phyloP scores from a whole-genome alignment of 768 basidiomycete species.

The Kwoniella mangroviensis region DNA sequence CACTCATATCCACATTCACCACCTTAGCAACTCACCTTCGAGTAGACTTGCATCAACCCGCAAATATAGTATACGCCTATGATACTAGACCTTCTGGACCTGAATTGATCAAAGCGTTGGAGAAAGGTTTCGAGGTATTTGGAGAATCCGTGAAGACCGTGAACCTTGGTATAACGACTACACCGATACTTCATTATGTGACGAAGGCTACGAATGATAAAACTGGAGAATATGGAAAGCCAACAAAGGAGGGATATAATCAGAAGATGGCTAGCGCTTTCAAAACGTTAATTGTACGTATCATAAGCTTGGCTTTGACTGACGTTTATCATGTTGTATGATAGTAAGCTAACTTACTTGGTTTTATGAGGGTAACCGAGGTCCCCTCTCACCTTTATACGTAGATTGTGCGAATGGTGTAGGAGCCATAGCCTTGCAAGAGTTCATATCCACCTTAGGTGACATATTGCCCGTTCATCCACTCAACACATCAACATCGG shows the following conservation, averaged over 20 bases:
- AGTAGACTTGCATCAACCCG: slow-evolving; percentile 78
- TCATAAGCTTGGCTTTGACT: not conserved
- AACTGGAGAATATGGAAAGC: slow-evolving; percentile 75
- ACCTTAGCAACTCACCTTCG: slow-evolving; percentile 67
- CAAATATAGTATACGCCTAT: slow-evolving; percentile 84
- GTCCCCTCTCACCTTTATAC: slow-evolving; percentile 66
- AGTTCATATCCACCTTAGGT: slow-evolving; percentile 66
- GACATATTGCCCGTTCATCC: slow-evolving; percentile 66
- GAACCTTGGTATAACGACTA: slow-evolving; percentile 84
- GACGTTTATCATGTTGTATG: slow-evolving; percentile 56
- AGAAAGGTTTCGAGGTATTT: slow-evolving; percentile 79
- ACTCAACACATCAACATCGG: slow-evolving; percentile 70
- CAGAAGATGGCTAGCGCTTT: slow-evolving; percentile 79
- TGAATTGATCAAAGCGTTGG: slow-evolving; percentile 73
- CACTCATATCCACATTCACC: slow-evolving; percentile 71
- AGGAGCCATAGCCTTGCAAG: slow-evolving; percentile 73
- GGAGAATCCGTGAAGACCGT: slow-evolving; percentile 65
- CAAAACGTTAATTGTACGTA: slow-evolving; percentile 80
- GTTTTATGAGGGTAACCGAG: slow-evolving; percentile 48
- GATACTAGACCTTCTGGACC: slow-evolving; percentile 91
- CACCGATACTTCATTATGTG: slow-evolving; percentile 93
- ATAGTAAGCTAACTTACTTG: slow-evolving; percentile 61
- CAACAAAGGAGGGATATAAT: slow-evolving; percentile 81
- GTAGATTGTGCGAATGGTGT: slow-evolving; percentile 99
- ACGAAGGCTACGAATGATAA: slow-evolving; percentile 86